Percentiles rank a stretch among this genome's conserved stretches.
These are phyloP conservation scores for Thermoascus crustaceus DNA, from an alignment of 2,329 filamentous ascomycete species.

Conservation along the genomic window DNA sequence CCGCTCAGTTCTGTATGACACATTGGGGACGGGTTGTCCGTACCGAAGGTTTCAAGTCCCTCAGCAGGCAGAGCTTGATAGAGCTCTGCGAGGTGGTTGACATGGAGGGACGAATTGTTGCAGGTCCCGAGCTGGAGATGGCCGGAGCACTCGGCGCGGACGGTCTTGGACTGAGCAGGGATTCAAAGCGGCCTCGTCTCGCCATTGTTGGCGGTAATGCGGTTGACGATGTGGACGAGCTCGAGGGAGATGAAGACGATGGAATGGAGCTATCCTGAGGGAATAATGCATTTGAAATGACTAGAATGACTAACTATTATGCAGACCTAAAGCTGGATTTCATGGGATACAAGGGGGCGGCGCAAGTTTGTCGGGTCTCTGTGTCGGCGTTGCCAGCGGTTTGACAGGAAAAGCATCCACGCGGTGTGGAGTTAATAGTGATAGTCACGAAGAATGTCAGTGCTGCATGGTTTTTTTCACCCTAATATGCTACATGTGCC, in stretches of 20 bases:
- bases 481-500: no score
- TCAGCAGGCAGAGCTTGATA: conserved; percentile 72
- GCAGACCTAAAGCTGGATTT: no score
- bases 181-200: conserved; percentile 22
- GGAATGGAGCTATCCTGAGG: conserved; percentile 38
- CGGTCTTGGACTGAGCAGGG: conserved; percentile 30
- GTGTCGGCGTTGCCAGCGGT: not conserved
- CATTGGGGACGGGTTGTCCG: conserved; percentile 94
- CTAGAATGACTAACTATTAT: no score
- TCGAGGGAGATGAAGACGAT: conserved; percentile 40
- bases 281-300: conserved; percentile 6
- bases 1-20: conserved; percentile 78
- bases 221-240: conserved; percentile 31
- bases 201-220: conserved; percentile 17
- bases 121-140: conserved; percentile 70
- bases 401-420: not conserved
- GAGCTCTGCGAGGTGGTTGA: conserved; percentile 92
- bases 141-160: conserved; percentile 47
- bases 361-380: no score
- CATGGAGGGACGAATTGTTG: conserved; percentile 81
- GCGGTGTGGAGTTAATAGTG: not conserved
- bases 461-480: not conserved
- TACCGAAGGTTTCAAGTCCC: conserved; percentile 72
- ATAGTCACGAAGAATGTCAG: conserved; percentile 1
- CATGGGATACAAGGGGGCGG: no score